These are phyloP conservation scores for Lasiosphaeria miniovina DNA, from an alignment of 495 filamentous ascomycete genomes.

Conservation along the genomic window DNA sequence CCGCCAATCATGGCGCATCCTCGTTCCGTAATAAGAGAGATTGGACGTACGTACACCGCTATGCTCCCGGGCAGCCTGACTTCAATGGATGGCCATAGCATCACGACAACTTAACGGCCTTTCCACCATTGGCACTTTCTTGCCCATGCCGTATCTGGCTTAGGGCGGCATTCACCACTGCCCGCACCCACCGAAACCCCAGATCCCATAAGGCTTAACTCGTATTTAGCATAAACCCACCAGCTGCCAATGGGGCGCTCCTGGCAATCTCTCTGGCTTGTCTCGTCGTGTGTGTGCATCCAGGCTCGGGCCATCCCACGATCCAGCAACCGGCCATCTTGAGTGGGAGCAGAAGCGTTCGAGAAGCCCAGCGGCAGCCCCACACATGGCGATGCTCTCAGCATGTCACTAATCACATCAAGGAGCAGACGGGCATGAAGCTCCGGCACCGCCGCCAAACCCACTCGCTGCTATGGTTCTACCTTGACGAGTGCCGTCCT, in stretches of 20 bases:
- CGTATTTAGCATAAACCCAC: constrained; percentile 37
- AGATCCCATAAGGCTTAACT: constrained; percentile 20
- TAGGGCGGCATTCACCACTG: not conserved
- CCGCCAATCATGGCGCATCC: no score
- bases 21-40: no score
- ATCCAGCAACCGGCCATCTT: constrained; percentile 1
- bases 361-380: constrained; percentile 23
- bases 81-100: no score
- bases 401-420: not conserved
- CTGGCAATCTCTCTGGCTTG: constrained; percentile 28
- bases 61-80: no score
- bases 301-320: constrained; percentile 16
- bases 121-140: not conserved
- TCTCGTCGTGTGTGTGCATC: constrained; percentile 16
- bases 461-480: not conserved
- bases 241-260: constrained; percentile 23
- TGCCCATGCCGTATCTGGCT: not conserved
- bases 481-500: not conserved
- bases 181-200: constrained; percentile 8
- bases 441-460: not conserved
- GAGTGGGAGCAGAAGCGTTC: constrained; percentile 19
- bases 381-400: constrained; percentile 9
- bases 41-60: no score
- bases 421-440: no score
- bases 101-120: not conserved